These are phyloP conservation scores for Amorphotheca resinae DNA, from an alignment of 495 filamentous ascomycete genomes.

Conservation along the genomic window DNA sequence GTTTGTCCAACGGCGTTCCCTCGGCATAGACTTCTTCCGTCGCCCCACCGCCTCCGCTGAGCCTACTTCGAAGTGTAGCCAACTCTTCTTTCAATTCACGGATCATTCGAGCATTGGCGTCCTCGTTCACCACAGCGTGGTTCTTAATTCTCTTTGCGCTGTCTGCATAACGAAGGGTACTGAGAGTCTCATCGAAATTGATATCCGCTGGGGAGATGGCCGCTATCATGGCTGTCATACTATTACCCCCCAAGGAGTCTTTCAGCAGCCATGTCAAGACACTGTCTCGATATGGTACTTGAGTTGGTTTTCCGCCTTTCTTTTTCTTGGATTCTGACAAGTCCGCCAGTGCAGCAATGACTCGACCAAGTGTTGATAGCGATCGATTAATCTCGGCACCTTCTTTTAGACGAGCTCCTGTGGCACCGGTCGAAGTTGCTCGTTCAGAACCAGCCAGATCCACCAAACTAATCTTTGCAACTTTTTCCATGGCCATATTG, in stretches of 20 bases:
- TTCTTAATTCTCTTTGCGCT: conserved; percentile 99
- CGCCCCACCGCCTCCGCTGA: conserved; percentile 46
- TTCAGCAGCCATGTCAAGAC: conserved; percentile 95
- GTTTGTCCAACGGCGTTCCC: conserved; percentile 83
- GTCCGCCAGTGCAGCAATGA: conserved; percentile 94
- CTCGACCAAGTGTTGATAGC: conserved; percentile 90
- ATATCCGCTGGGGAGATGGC: conserved; percentile 98
- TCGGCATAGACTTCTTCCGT: conserved; percentile 67
- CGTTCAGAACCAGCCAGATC: conserved; percentile 97
- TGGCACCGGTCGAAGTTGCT: conserved; percentile 91
- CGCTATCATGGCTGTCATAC: conserved; percentile 99
- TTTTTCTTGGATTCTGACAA: conserved; percentile 69
- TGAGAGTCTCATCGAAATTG: conserved; percentile 96
- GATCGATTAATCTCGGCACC: conserved; percentile 98
- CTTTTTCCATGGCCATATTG: conserved; percentile 92
- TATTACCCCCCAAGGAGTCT: conserved; percentile 95
- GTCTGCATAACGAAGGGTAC: conserved; percentile 92
- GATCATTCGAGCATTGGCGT: conserved; percentile 98
- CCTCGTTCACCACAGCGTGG: conserved; percentile 97
- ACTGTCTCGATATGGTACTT: conserved; percentile 96
- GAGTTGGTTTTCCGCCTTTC: conserved; percentile 53
- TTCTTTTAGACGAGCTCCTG: conserved; percentile 91
- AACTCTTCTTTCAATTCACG: conserved; percentile 94
- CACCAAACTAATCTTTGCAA: conserved; percentile 93
- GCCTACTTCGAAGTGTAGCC: conserved; percentile 71